These are phyloP conservation scores for Lachancea thermotolerans DNA, from an alignment of 805 yeast species.

Conservation along the genomic window DNA sequence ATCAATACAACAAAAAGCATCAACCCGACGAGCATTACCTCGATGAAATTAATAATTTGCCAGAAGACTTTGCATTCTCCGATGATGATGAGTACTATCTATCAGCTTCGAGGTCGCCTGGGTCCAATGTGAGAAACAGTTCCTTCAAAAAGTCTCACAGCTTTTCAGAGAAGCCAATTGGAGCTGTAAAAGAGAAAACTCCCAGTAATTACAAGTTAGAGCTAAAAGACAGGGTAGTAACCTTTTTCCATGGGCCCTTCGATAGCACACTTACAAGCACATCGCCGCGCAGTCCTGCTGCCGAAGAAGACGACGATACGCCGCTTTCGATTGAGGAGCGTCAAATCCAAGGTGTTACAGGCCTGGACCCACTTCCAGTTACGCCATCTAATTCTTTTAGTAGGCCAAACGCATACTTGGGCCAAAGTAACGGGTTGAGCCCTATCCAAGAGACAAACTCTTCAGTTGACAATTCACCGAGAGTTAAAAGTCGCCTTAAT, in stretches of 20 bases:
- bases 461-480: slow-evolving; percentile 29
- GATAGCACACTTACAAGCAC: neutral
- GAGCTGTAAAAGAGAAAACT: slow-evolving; percentile 23
- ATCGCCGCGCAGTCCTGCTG: neutral
- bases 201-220: slow-evolving; percentile 33
- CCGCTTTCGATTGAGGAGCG: too few relatives aligned
- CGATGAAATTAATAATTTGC: slow-evolving; percentile 46
- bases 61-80: slow-evolving; percentile 37
- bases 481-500: neutral
- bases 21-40: slow-evolving; percentile 36
- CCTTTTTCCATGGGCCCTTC: slow-evolving; percentile 28
- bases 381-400: slow-evolving; percentile 19
- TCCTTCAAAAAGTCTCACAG: slow-evolving; percentile 30
- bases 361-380: slow-evolving; percentile 6
- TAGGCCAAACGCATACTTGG: slow-evolving; percentile 23
- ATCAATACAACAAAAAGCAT: slow-evolving; percentile 22
- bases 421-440: slow-evolving; percentile 22
- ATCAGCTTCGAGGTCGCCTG: neutral
- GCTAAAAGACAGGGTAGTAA: slow-evolving; percentile 34
- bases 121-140: neutral
- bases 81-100: slow-evolving; percentile 17
- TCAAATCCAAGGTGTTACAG: neutral
- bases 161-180: slow-evolving; percentile 25
- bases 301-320: neutral
- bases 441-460: slow-evolving; percentile 29